These are phyloP conservation scores for Baudoinia panamericana DNA, from an alignment of 495 filamentous ascomycete species.

Conservation along the genomic window DNA sequence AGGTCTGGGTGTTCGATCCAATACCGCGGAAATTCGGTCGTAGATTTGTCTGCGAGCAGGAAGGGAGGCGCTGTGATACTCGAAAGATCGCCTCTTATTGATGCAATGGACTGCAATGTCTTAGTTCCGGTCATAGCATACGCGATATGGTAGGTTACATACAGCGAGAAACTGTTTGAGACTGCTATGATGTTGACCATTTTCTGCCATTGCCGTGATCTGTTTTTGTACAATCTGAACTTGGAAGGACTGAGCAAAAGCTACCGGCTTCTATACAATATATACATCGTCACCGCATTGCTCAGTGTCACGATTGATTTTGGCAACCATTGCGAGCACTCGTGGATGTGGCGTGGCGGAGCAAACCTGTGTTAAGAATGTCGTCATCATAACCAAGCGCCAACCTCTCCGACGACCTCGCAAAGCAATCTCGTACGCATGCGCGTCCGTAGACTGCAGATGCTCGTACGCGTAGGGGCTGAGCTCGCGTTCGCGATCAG, in stretches of 20 bases:
- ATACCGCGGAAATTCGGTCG: constrained; percentile 23
- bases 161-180: constrained; percentile 18
- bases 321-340: too few relatives aligned
- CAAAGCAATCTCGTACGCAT: too few relatives aligned
- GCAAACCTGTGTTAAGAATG: too few relatives aligned
- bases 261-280: neutral
- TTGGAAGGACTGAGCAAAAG: neutral
- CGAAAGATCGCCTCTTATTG: constrained; percentile 14
- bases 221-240: neutral
- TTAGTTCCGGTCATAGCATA: neutral
- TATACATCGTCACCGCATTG: too few relatives aligned
- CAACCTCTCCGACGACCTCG: too few relatives aligned
- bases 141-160: neutral
- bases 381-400: too few relatives aligned
- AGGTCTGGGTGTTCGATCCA: constrained; percentile 23
- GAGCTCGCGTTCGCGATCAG: too few relatives aligned
- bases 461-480: too few relatives aligned
- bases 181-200: constrained; percentile 4
- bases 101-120: constrained; percentile 13
- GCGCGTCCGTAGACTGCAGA: too few relatives aligned
- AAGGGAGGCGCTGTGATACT: constrained; percentile 28
- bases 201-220: constrained; percentile 19
- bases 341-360: too few relatives aligned
- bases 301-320: too few relatives aligned
- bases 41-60: constrained; percentile 22